Evolutionary conservation across 1,284 basidiomycete genomes (phyloP), one percentile per base, ranked within the genome.

Genomic region (Phenoliferia sp.): DNA sequence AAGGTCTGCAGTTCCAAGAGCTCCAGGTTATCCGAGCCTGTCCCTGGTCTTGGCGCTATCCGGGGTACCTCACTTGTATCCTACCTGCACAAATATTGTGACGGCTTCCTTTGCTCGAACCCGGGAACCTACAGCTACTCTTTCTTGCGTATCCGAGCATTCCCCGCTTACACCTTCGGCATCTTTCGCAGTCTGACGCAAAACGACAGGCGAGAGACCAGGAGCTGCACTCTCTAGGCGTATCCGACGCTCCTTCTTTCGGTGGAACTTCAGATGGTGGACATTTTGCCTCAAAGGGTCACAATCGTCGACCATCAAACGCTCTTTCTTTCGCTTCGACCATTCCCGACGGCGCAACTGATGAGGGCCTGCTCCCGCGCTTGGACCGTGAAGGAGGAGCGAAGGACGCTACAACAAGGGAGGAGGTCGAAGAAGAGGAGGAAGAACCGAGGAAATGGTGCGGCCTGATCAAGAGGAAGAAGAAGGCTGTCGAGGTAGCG

Each of bases 291-390:
- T 29, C n/a, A n/a, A 58, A 58, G 56, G 59, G 36, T n/a, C 64
- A 66, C 57, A 22, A 19, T 12, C 61, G 70, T 33, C 61, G 70
- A 15, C 70, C 65, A 10, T 71, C 69, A 12, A 56, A 66, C 26
- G 59, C 68, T 17, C 52, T 67, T 26, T 72, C 71, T 50, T 67
- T 65, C 71, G 60, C 69, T 17, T 73, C 71, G 32, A 73, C 71
- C 52, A 56, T 70, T 17, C 58, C 71, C 62, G 68, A 68, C 59
- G 36, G 35, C 29, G n/a, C 48, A 3, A 32, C 54, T 61, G 57
- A 63, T 31, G 55, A 61, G 22, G 60, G 54, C 28, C 36, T 50
- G 22, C 58, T 12, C 33, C 32, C 33, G 35, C 15, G 34, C 31
- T 56, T 16, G 19, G 12, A 19, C 29, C 17, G 44, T 4, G 7